Conservation (phyloP, 1,139 yeast species). For the Candida labiduridarum region DNA sequence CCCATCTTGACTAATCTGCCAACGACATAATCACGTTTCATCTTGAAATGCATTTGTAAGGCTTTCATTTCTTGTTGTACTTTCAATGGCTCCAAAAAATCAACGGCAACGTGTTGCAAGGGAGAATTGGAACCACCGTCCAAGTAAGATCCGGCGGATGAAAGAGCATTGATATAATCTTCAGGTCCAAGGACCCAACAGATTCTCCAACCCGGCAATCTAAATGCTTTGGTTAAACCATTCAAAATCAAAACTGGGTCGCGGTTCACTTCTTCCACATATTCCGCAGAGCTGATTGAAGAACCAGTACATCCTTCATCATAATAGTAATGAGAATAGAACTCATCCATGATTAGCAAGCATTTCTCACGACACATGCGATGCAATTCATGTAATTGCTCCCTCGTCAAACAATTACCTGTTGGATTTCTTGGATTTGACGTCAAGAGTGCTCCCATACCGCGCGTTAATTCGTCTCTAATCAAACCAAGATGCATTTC, state of each 20-base stretch:
- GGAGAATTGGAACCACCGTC: conserved; percentile 73
- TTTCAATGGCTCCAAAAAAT: conserved; percentile 54
- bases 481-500: conserved; percentile 60
- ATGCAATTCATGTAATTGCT: conserved; percentile 55
- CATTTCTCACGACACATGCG: conserved; percentile 59
- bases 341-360: conserved; percentile 68
- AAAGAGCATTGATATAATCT: conserved; percentile 58
- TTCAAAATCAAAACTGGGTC: conserved; percentile 67
- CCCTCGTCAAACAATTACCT: conserved; percentile 57
- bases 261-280: conserved; percentile 57
- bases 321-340: conserved; percentile 64
- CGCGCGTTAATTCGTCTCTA: conserved; percentile 58
- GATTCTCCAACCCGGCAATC: conserved; percentile 72
- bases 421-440: conserved; percentile 73
- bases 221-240: conserved; percentile 66
- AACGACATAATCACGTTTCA: conserved; percentile 63
- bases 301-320: conserved; percentile 62
- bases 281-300: conserved; percentile 57
- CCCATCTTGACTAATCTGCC: conserved; percentile 59
- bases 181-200: conserved; percentile 74
- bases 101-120: conserved; percentile 64
- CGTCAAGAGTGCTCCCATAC: conserved; percentile 63
- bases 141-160: conserved; percentile 64
- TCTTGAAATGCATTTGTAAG: conserved; percentile 59
- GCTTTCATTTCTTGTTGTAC: conserved; percentile 63